Base-by-base conservation (phyloP, 1,139 yeast genomes). In the Taiozyma onychis region DNA sequence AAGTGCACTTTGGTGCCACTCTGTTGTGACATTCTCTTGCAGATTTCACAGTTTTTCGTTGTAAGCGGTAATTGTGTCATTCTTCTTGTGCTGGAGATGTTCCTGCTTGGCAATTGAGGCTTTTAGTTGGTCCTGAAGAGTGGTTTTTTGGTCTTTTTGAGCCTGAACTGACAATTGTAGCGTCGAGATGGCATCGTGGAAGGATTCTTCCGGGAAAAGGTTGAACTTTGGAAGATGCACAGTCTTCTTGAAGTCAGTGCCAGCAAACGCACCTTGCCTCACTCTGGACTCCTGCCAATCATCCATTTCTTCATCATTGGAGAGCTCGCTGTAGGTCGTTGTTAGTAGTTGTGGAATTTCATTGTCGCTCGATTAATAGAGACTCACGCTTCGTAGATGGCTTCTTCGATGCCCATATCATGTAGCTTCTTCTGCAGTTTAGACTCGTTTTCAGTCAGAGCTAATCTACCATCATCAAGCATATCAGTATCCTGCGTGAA, bases 381-480 rank as follows among this genome's bases (percentile, higher is more conserved):
- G 48, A 44, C 69, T 67, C 50, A 64, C 64, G 67, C 62, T 21
- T 66, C 67, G 37, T 66, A 65, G 4, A 73, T 56, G 0, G 76
- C 74, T 32, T 65, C 68, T 44, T 69, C 69, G 43, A 76, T 74
- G 43, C 73, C 77, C 50, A 67, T 62, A 18, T 67, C 58, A n/a
- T 60, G 54, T 42, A 58, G 45, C 35, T 58, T 56, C 35, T 57
- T 59, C 42, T 66, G 69, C 7, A 58, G 43, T 3, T 51, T 50
- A 13, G 51, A 46, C 41, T 66, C 68, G 6, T 54, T 56, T 10
- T 58, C 60, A 1, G 68, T 66, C n/a, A 71, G 48, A 0, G 73
- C 66, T 21, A 76, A 63, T 46, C 68, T 59, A 10, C 67, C 67
- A 32, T 68, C 70, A 34, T 69, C 72, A 44, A 66, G 58, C 45